Evolutionary conservation across 805 yeast genomes (phyloP), one percentile per base, ranked within the genome.

Genomic region (Suhomyces sp.): DNA sequence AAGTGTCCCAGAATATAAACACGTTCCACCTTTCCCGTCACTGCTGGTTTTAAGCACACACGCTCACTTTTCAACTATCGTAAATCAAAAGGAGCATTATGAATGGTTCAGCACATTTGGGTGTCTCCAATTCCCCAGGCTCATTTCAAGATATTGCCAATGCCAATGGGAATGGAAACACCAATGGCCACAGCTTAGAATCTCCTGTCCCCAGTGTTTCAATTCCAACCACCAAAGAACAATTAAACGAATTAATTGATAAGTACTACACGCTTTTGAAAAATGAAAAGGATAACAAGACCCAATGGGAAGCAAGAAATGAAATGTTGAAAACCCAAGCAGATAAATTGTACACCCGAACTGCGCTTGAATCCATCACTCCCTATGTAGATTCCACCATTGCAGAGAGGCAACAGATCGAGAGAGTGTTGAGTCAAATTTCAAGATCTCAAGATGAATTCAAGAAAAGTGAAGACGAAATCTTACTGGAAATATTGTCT

Each of bases 361-460:
- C 48, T 31, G 9, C 53, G 9, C 15, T 50, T 33, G 46, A 51
- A 45, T 41, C 47, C 27, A 22, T 35, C 45, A 47, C 35, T 35
- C 47, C 44, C 6, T 64, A 58, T 48, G 58, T 51, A 5, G 74
- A 70, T 49, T 60, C 68, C 6, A 59, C 63, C 48, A 57, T 53
- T 26, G 55, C 53, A 13, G 66, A 67, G 44, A 68, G 65, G 46
- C 26, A 48, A 15, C 56, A 58, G 7, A 67, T 74, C 42, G 79
- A 74, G 47, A 54, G 55, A 4, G 60, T 71, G 3, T 61, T 74
- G 48, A 60, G 56, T 38, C 54, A 64, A 47, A 61, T 73, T 17
- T 61, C 70, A 47, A 57, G 57, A 15, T 59, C 60, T 24, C 71
- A 71, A 49, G 64, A 64, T 27, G 57, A 51, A 27, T 67, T 59